Evolutionary conservation across 208 protist genomes (phyloP).

Genomic region (Acanthamoeba sp.): DNA sequence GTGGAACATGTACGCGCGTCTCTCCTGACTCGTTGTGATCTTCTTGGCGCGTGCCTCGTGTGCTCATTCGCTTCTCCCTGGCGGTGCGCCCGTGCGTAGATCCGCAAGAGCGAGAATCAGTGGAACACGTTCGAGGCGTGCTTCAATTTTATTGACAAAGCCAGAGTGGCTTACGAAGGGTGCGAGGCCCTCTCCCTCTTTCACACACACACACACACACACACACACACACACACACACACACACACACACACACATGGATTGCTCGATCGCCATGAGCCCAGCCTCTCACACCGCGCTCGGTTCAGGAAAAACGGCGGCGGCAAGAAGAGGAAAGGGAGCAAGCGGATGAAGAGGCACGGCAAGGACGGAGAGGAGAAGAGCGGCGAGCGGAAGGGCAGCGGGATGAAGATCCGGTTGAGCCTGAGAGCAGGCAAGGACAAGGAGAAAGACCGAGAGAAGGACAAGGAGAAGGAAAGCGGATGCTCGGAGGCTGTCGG

Average conservation of each 20-base stretch:
- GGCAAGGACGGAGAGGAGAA: not conserved
- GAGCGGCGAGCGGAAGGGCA: slow-evolving; percentile 24
- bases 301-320: not conserved
- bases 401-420: slow-evolving; percentile 16
- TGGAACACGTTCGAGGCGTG: slow-evolving; percentile 51
- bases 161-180: slow-evolving; percentile 51
- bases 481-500: too few relatives aligned
- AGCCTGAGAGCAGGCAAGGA: slow-evolving; percentile 51
- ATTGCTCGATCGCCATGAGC: too few relatives aligned
- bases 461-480: too few relatives aligned
- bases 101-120: slow-evolving; percentile 33
- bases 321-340: not conserved
- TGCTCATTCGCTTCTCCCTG: not conserved
- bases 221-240: not conserved
- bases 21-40: not conserved
- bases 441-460: not conserved
- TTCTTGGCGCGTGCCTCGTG: not conserved
- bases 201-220: not conserved
- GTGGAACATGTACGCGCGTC: not conserved
- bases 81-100: too few relatives aligned
- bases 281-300: too few relatives aligned
- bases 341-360: slow-evolving; percentile 26
- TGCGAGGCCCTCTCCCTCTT: not conserved
- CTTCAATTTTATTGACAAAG: slow-evolving; percentile 48
- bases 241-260: not conserved